Base-by-base conservation (phyloP, 1,284 basidiomycete genomes). In the Rhizopogon hawkerae region DNA sequence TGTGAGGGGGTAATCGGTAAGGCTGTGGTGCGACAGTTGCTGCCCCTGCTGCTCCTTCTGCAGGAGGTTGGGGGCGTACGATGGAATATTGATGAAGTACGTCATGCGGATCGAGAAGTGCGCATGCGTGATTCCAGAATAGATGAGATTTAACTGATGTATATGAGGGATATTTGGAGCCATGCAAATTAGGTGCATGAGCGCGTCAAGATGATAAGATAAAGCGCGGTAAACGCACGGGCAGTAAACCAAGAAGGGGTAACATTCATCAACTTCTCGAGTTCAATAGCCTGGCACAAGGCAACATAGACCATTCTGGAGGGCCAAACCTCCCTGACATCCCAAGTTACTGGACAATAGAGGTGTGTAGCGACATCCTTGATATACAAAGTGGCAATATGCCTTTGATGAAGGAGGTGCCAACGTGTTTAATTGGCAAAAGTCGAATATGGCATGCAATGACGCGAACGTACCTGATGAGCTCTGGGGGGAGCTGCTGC, bases 401-500 rank as follows among this genome's bases (percentile, higher is more conserved):
- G 66, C 56, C 83, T 86, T 29, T 29, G 8, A 29, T 29, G 26
- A 29, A 29, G 26, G 67, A 52, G 53, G 39, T 16, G 2, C 13
- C 9, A 16, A 35, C 18, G 34, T 37, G 11, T n/a, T 37, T 36
- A 38, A 46, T 42, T 18, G 29, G 49, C 48, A 46, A 60, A 63
- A 59, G 57, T 57, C 50, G 41, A 45, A 50, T 42, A 6, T 26
- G 16, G 33, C 26, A 29, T 13, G 24, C 36, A 52, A 63, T 60
- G 60, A 56, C 53, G 58, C 51, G 38, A 39, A 70, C 77, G 63
- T 61, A 81, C 83, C 80, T 76, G 62, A 87, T 69, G 59, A 87
- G 73, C 63, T 87, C 84, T 43, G 76, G 72, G 3, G 84, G 84
- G 10, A 87, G 68, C 58, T 85, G 75, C 14, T 75, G 73, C 84